These are phyloP conservation scores for Perkinsus marinus DNA, from an alignment of 169 alveolate species.

Conservation along the genomic window DNA sequence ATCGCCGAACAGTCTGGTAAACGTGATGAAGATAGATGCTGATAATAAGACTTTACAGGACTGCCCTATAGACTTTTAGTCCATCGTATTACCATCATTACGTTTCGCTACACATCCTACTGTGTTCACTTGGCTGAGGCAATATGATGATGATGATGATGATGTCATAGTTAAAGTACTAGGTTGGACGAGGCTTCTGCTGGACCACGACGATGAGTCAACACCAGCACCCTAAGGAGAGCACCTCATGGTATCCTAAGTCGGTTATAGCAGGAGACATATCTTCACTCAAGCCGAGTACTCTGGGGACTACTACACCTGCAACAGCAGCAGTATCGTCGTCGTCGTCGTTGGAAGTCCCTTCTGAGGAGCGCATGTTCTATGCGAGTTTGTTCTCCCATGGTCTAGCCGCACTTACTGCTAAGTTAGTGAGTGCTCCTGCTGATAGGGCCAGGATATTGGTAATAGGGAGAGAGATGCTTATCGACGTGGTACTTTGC, in stretches of 20 bases:
- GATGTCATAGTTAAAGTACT: no score
- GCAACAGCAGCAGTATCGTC: not conserved
- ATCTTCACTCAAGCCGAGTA: not conserved
- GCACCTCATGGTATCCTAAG: not conserved
- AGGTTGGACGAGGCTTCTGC: no score
- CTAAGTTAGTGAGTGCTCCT: not conserved
- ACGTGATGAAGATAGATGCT: not conserved
- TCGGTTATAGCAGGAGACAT: not conserved
- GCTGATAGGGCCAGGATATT: not conserved
- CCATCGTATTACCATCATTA: not conserved
- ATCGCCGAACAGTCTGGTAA: not conserved
- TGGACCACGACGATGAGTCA: no score
- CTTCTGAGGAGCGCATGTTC: not conserved
- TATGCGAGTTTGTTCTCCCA: not conserved
- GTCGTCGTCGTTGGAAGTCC: not conserved
- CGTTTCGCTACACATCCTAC: no score
- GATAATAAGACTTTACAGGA: not conserved
- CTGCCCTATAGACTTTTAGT: not conserved
- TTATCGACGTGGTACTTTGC: not conserved
- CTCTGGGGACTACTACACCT: not conserved
- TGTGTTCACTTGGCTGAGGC: no score
- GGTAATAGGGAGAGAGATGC: not conserved
- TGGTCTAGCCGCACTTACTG: not conserved
- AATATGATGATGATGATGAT: no score
- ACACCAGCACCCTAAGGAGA: no score